Base-by-base conservation (phyloP, 1,139 yeast species). In the Candida tetrigidarum region DNA sequence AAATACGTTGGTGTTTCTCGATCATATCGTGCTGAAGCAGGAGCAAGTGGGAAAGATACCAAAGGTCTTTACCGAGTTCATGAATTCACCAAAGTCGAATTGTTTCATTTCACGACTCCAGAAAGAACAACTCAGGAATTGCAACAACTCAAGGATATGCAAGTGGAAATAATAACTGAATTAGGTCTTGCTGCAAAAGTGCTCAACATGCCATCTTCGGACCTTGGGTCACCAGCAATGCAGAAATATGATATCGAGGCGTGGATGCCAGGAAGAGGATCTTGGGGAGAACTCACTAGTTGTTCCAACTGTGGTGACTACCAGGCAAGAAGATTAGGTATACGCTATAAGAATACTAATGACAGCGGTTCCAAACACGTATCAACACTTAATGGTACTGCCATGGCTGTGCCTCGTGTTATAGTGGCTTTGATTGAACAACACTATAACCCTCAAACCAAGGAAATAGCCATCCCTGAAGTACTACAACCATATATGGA, bases 201-300 rank as follows among this genome's bases (percentile, higher is more conserved):
- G 32, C 69, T 93, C 29, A 82, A 87, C 53, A 91, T 95, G 92
- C 97, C 98, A 0, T 82, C 85, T 19, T 82, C 87, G 50, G 99
- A 95, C 60, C 69, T 95, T 42, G 99, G 99, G 0, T 86, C 96
- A 0, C 97, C 99, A 1, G 99, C 99, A 0, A 81, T 77, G 64
- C 85, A 86, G 58, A 95, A 95, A 64, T 90, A 84, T 58, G 99
- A 95, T 57, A 88, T 92, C 45, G 99, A 95, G 64, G 97, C 95
- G 0, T 90, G 97, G 93, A 93, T 95, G 97, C 99, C 98, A 0
- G 98, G 99, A 2, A 80, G 97, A 56, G 90, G 90, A 2, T 66
- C 69, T 2, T 95, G 96, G 90, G 99, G 99, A 2, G 99, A 95
- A 59, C 75, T 93, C 28, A 84, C 96, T 1, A 89, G 97, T 35